Percentiles rank a stretch among this genome's conserved stretches.
Conservation (phyloP, 768 basidiomycete genomes). For the Tricholoma terreum region DNA sequence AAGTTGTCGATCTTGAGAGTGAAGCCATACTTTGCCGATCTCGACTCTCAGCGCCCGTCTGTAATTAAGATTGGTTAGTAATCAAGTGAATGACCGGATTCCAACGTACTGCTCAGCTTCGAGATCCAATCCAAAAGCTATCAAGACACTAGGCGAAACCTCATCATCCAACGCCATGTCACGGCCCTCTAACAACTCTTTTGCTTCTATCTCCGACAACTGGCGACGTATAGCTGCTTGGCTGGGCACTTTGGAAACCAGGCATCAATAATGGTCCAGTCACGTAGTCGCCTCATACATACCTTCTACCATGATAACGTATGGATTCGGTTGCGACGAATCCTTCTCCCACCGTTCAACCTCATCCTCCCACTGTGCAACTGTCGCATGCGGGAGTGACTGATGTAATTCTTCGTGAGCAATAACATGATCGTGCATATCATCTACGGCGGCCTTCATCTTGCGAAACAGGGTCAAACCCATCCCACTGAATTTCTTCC, state of each 20-base stretch:
- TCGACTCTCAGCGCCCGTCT: background rate
- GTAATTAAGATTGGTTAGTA: background rate
- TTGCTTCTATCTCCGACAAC: conserved; percentile 2
- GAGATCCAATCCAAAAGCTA: conserved; percentile 8
- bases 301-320: background rate
- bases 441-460: background rate
- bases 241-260: background rate
- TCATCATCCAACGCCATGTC: conserved; percentile 2
- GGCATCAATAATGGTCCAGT: background rate
- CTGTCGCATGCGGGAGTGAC: background rate
- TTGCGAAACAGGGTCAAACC: background rate
- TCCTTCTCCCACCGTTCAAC: background rate
- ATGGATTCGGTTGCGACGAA: background rate
- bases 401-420: background rate
- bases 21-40: background rate
- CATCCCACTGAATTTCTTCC: background rate
- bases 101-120: conserved; percentile 5
- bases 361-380: background rate
- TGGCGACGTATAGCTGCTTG: background rate
- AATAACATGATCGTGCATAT: background rate
- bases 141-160: conserved; percentile 3
- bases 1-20: background rate
- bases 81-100: background rate
- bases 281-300: background rate
- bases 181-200: background rate